Conservation (phyloP, 1,139 yeast species). For the Kodamaea fungicola region DNA sequence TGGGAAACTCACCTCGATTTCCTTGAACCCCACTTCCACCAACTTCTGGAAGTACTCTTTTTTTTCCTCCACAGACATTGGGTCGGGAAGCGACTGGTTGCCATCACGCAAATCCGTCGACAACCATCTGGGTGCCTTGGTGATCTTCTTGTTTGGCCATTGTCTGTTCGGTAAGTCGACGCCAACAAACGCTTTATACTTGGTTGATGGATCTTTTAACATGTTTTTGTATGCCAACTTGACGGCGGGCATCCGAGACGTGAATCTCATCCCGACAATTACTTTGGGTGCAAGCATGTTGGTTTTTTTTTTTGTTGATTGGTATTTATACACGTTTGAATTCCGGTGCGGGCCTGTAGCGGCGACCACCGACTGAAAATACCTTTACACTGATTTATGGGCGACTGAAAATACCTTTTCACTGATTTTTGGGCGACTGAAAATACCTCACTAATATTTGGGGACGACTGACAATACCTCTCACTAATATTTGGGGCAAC, state of each 20-base stretch:
- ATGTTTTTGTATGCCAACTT: conserved; percentile 20
- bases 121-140: conserved; percentile 48
- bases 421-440: too few species aligned
- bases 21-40: conserved; percentile 45
- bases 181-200: conserved; percentile 37
- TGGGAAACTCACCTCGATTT: conserved; percentile 48
- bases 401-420: too few species aligned
- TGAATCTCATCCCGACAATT: conserved; percentile 2
- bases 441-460: too few species aligned
- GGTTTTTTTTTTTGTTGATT: not conserved
- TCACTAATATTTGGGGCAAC: too few species aligned
- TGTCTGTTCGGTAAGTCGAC: conserved; percentile 37
- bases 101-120: conserved; percentile 51
- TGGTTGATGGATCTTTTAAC: conserved; percentile 41
- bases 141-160: conserved; percentile 41
- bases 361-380: too few species aligned
- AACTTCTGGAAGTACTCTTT: conserved; percentile 44
- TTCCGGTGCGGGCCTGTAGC: not conserved
- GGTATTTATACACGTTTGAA: not conserved
- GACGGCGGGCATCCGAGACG: conserved; percentile 12
- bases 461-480: too few species aligned
- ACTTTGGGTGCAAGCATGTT: not conserved
- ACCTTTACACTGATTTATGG: too few species aligned
- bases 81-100: conserved; percentile 49
- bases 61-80: conserved; percentile 46